Conservation (phyloP, 2,329 filamentous ascomycete genomes). For the Fusarium fujikuroi region DNA sequence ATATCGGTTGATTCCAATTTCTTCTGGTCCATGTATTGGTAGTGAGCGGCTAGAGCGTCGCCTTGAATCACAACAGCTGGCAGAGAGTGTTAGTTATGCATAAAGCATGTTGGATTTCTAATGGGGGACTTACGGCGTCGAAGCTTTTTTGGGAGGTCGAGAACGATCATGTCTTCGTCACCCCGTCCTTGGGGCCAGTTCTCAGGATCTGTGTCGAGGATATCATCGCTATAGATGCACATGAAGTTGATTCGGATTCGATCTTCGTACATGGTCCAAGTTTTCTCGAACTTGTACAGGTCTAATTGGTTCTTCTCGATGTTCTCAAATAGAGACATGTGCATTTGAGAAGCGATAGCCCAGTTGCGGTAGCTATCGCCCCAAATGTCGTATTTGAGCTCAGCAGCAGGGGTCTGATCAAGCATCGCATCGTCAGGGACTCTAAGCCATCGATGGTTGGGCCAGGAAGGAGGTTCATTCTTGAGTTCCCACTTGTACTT, state of each 20-base stretch:
- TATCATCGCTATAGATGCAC: slow-evolving; percentile 30
- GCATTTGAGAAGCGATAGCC: slow-evolving; percentile 35
- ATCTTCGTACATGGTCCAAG: slow-evolving; percentile 29
- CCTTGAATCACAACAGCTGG: slow-evolving; percentile 30
- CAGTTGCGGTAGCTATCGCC: slow-evolving; percentile 26
- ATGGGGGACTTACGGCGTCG: slow-evolving; percentile 22
- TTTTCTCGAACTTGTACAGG: slow-evolving; percentile 30
- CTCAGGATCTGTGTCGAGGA: slow-evolving; percentile 18
- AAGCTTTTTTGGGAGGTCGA: slow-evolving; percentile 23
- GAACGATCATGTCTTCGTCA: slow-evolving; percentile 23
- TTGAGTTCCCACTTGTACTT: slow-evolving; percentile 15
- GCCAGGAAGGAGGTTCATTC: not conserved
- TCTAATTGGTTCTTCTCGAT: slow-evolving; percentile 30
- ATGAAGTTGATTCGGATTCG: slow-evolving; percentile 39
- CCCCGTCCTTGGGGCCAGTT: slow-evolving; percentile 2
- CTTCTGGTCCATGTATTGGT: slow-evolving; percentile 28
- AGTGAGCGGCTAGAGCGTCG: slow-evolving; percentile 27
- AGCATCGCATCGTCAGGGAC: slow-evolving; percentile 15
- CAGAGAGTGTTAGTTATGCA: not conserved
- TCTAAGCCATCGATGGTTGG: slow-evolving; percentile 22
- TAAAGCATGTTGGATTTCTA: no score
- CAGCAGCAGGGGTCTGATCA: slow-evolving; percentile 18
- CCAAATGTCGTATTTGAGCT: slow-evolving; percentile 33
- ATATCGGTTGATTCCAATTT: slow-evolving; percentile 15
- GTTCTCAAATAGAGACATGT: slow-evolving; percentile 36